Conservation (phyloP, 306 rosid species). For the Trifolium fragiferum region DNA sequence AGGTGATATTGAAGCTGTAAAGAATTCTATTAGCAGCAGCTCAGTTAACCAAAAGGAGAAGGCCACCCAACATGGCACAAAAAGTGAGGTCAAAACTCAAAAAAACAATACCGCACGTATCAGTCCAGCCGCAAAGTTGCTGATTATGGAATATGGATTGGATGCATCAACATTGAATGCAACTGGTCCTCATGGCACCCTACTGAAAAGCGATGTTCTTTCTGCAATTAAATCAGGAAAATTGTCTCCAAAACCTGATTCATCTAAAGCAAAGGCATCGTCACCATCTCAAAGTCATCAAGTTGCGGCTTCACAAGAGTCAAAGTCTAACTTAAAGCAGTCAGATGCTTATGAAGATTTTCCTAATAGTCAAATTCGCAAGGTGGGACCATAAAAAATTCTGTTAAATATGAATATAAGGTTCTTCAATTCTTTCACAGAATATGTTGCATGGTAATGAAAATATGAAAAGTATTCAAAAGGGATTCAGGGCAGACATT, state of each 20-base stretch:
- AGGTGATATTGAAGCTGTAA: slow-evolving; percentile 75
- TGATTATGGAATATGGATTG: slow-evolving; percentile 79
- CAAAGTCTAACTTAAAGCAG: slow-evolving; percentile 58
- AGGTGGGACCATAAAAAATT: slow-evolving; percentile 58
- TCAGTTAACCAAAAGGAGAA: slow-evolving; percentile 60
- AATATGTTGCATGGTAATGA: slow-evolving; percentile 22
- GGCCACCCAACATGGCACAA: slow-evolving; percentile 48
- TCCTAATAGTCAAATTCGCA: slow-evolving; percentile 91
- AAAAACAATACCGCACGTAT: slow-evolving; percentile 64
- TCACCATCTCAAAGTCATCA: slow-evolving; percentile 54
- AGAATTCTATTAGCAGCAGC: slow-evolving; percentile 57
- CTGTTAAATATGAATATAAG: slow-evolving; percentile 24
- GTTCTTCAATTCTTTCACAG: slow-evolving; percentile 28
- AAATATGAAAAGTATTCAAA: slow-evolving; percentile 5
- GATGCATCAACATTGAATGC: slow-evolving; percentile 76
- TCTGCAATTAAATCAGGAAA: slow-evolving; percentile 82
- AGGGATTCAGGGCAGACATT: slow-evolving; percentile 11
- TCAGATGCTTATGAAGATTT: slow-evolving; percentile 80
- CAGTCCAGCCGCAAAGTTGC: slow-evolving; percentile 92
- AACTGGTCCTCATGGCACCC: slow-evolving; percentile 81
- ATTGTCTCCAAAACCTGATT: slow-evolving; percentile 57
- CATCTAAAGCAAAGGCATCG: slow-evolving; percentile 62
- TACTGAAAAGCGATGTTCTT: slow-evolving; percentile 93
- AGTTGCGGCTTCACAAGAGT: slow-evolving; percentile 50
- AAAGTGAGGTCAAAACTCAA: slow-evolving; percentile 48